A percentile compares a stretch with the other conserved stretches of the same genome.
phyloP scores from a whole-genome alignment of 495 filamentous ascomycete species.

The Talaromyces adpressus region DNA sequence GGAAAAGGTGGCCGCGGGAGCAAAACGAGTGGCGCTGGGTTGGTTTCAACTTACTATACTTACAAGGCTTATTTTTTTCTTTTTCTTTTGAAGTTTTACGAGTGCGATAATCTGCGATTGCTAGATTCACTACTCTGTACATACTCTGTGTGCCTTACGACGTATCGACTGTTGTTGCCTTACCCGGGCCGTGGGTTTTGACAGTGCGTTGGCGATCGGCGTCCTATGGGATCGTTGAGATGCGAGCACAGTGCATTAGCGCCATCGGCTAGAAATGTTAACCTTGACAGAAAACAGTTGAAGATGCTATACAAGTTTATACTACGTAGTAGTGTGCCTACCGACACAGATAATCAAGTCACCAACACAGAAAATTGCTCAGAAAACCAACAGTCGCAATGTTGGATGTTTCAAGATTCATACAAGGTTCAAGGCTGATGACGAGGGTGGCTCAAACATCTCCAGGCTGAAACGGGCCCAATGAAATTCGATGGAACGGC shows the following conservation, averaged over 20 bases:
- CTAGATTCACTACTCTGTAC: too few species aligned
- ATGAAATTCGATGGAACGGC: not conserved
- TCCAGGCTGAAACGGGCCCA: not conserved
- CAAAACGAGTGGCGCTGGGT: not conserved
- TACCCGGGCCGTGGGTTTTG: not conserved
- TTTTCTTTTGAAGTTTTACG: not conserved
- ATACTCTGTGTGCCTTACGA: too few species aligned
- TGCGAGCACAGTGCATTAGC: not conserved
- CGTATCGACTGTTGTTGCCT: too few species aligned
- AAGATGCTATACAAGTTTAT: not conserved
- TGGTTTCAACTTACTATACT: not conserved
- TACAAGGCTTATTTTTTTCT: not conserved
- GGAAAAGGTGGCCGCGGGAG: constrained; percentile 2
- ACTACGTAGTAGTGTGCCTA: too few species aligned
- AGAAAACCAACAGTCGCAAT: not conserved
- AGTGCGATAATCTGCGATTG: not conserved
- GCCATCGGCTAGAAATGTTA: not conserved
- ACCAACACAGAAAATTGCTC: not conserved
- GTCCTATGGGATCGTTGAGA: constrained; percentile 1
- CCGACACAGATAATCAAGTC: not conserved
- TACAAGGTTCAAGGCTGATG: not conserved
- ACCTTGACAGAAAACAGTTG: not conserved
- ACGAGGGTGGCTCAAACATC: not conserved
- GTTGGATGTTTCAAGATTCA: not conserved
- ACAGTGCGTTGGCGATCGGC: not conserved